Conservation (phyloP, 2,329 filamentous ascomycete species). For the Fusarium sp. region DNA sequence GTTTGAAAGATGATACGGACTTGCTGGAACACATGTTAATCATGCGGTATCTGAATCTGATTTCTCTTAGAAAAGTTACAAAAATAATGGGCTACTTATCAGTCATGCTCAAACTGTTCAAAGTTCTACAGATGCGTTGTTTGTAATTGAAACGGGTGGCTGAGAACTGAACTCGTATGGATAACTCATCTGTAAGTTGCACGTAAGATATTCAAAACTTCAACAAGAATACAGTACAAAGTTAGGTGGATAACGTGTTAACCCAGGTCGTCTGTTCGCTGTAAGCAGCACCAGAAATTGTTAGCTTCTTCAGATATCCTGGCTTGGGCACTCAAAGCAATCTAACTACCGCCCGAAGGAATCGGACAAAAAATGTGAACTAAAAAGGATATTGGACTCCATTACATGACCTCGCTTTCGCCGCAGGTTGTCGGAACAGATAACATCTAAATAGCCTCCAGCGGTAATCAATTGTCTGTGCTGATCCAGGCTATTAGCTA, state of each 20-base stretch:
- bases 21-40: background rate
- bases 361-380: background rate
- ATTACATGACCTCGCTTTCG: background rate
- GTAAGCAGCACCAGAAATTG: background rate
- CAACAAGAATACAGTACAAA: background rate
- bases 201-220: no score
- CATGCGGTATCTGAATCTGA: fast-evolving
- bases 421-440: no score
- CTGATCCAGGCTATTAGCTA: no score
- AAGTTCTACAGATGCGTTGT: no score
- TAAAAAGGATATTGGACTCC: background rate
- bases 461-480: background rate
- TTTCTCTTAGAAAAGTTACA: fast-evolving
- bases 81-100: background rate
- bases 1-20: no score
- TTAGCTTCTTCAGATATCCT: background rate
- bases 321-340: background rate
- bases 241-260: no score
- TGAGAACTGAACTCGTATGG: no score
- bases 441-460: background rate
- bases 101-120: background rate
- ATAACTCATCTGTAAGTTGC: background rate
- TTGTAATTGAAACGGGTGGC: no score
- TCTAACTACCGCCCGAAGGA: fast-evolving
- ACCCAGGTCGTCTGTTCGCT: no score